phyloP scores from a whole-genome alignment of 306 rosid species.

The Lathyrus aphaca region DNA sequence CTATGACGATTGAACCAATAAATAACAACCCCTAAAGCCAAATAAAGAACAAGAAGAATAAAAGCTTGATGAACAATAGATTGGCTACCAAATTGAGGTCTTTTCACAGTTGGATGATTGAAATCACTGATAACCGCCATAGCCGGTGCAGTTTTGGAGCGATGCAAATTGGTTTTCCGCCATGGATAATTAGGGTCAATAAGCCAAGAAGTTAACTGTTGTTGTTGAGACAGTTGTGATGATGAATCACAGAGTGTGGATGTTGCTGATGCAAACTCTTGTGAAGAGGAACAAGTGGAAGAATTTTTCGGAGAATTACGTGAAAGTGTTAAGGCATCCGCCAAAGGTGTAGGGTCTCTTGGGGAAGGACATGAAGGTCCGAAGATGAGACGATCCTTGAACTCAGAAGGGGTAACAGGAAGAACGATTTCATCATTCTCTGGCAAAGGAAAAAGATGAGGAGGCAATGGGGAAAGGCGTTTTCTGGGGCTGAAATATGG shows the following conservation, averaged over 20 bases:
- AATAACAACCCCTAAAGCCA: conserved; percentile 73
- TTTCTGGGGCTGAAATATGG: conserved; percentile 62
- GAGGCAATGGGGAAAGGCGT: conserved; percentile 30
- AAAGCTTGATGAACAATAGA: conserved; percentile 67
- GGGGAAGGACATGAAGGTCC: conserved; percentile 57
- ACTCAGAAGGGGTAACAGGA: conserved; percentile 63
- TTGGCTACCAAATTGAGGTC: conserved; percentile 60
- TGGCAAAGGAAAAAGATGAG: conserved; percentile 54
- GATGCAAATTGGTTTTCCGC: conserved; percentile 65
- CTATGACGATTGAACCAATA: conserved; percentile 70
- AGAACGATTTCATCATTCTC: conserved; percentile 64
- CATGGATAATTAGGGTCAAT: conserved; percentile 65
- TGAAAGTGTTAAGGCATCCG: conserved; percentile 68
- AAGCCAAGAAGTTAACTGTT: conserved; percentile 55
- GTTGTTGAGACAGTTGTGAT: neutral
- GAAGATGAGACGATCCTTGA: conserved; percentile 84
- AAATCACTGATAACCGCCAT: conserved; percentile 72
- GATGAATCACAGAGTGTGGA: conserved; percentile 24
- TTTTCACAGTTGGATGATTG: conserved; percentile 35
- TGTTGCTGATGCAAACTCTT: conserved; percentile 33
- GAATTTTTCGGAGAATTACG: conserved; percentile 50
- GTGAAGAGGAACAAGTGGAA: conserved; percentile 47
- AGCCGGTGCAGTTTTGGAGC: conserved; percentile 95
- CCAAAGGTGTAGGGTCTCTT: conserved; percentile 51
- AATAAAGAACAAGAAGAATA: conserved; percentile 67